Evolutionary conservation across 2,329 filamentous ascomycete species (phyloP).

Genomic region (Metarhizium brunneum): DNA sequence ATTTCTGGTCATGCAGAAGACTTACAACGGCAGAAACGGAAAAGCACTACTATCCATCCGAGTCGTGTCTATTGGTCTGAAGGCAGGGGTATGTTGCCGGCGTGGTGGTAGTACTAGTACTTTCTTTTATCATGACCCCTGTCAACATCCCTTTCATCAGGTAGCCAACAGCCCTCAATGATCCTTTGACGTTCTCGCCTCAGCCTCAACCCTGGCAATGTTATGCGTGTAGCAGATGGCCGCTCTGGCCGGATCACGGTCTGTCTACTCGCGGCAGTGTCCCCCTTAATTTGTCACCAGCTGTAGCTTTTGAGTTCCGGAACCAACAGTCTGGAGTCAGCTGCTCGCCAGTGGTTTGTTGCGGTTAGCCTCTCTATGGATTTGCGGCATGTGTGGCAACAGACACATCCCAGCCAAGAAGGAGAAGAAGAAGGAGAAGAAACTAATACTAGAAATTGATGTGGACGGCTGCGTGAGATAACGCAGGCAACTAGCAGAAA

Average conservation of each 20-base stretch:
- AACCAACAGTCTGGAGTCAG: background rate
- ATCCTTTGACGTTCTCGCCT: background rate
- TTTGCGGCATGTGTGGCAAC: background rate
- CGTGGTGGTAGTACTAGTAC: background rate
- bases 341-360: background rate
- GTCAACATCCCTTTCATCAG: background rate
- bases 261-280: background rate
- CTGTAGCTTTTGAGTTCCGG: background rate
- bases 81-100: background rate
- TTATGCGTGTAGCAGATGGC: background rate
- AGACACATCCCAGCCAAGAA: background rate
- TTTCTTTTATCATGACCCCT: background rate
- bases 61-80: no score
- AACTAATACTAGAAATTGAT: background rate
- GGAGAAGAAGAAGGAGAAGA: background rate
- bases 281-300: background rate
- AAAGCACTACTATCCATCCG: background rate
- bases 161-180: background rate
- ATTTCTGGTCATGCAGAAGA: no score
- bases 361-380: background rate
- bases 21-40: no score
- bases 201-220: background rate
- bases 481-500: background rate
- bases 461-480: background rate
- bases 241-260: no score